A percentile compares a stretch with the other conserved stretches of the same genome.
These are phyloP conservation scores for Fusarium protoensiforme DNA, from an alignment of 2,329 filamentous ascomycete species.

Conservation along the genomic window DNA sequence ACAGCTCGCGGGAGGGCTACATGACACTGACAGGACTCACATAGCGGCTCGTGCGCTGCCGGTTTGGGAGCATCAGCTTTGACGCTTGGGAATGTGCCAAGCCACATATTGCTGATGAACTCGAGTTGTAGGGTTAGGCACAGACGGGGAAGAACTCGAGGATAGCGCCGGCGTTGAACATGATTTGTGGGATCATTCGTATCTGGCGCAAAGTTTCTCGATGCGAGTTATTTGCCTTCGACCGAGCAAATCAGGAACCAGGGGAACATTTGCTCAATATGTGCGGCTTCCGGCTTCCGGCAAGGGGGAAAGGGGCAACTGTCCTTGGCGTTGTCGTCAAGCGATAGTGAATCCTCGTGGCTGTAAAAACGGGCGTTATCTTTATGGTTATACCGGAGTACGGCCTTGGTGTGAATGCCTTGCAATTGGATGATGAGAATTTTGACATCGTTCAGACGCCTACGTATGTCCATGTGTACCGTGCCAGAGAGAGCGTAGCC, in stretches of 20 bases:
- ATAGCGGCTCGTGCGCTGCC: slow-evolving; percentile 22
- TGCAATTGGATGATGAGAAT: neutral
- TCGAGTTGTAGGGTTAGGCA: neutral
- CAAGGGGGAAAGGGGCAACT: neutral
- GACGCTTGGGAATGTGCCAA: slow-evolving; percentile 35
- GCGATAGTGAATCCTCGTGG: neutral
- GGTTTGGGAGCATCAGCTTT: slow-evolving; percentile 9
- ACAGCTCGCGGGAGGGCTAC: slow-evolving; percentile 6
- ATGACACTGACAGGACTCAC: slow-evolving; percentile 21
- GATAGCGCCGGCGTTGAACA: neutral
- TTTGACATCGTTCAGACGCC: neutral
- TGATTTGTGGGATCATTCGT: neutral
- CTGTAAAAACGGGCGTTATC: neutral
- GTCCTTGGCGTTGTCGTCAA: neutral
- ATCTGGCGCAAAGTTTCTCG: neutral
- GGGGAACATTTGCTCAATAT: neutral
- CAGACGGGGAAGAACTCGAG: neutral
- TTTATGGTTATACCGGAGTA: neutral
- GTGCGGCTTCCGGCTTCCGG: neutral
- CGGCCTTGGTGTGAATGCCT: neutral
- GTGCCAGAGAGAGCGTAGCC: too few species aligned
- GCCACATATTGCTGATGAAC: slow-evolving; percentile 4
- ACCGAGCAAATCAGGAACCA: neutral
- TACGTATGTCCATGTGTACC: neutral
- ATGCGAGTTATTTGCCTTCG: neutral